phyloP scores from a whole-genome alignment of 768 basidiomycete genomes.

The Phlegmacium glaucopus region DNA sequence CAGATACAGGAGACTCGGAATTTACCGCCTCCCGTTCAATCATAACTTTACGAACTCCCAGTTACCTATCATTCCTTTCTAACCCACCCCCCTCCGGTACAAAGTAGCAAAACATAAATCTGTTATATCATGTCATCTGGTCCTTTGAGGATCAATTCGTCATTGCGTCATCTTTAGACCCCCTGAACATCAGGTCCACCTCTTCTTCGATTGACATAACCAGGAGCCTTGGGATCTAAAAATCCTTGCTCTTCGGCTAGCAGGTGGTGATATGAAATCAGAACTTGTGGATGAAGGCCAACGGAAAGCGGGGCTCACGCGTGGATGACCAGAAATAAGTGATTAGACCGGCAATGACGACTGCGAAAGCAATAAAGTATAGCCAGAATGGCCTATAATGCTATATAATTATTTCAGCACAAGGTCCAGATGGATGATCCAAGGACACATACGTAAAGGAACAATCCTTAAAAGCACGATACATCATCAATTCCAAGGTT shows the following conservation, averaged over 20 bases:
- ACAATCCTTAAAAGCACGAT: constrained; percentile 32
- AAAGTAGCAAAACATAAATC: too few species aligned
- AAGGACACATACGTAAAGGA: constrained; percentile 42
- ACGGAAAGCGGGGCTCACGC: constrained; percentile 47
- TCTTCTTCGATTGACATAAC: constrained; percentile 44
- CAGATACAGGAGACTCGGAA: constrained; percentile 23
- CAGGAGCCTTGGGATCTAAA: constrained; percentile 53
- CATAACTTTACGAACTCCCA: background rate
- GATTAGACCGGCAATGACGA: constrained; percentile 70
- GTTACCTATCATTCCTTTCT: too few species aligned
- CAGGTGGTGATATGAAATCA: background rate
- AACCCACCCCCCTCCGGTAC: too few species aligned
- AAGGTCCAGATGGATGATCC: too few species aligned
- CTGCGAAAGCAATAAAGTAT: constrained; percentile 76
- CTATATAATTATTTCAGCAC: constrained; percentile 31
- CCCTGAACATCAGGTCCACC: constrained; percentile 12
- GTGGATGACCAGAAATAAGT: constrained; percentile 85
- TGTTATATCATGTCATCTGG: too few species aligned
- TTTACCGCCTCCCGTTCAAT: constrained; percentile 29
- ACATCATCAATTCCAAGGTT: constrained; percentile 1
- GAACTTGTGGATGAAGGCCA: too few species aligned
- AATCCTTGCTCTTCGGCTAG: constrained; percentile 74
- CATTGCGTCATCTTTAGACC: background rate
- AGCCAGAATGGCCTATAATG: constrained; percentile 85
- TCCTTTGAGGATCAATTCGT: too few species aligned